Conservation (phyloP, 2,329 filamentous ascomycete genomes). For the Penicillium sp. region DNA sequence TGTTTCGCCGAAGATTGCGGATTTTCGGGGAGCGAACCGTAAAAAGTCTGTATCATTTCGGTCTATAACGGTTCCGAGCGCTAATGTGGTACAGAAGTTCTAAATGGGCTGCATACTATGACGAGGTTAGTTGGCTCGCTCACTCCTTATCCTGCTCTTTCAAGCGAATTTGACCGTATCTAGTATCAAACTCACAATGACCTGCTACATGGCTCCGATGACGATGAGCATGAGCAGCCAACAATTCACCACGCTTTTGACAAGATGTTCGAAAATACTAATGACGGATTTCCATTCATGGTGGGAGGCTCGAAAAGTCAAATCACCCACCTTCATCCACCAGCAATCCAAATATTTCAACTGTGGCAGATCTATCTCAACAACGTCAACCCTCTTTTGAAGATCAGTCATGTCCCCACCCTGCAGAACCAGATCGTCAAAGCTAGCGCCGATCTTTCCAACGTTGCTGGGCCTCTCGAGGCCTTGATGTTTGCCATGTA, state of each 20-base stretch:
- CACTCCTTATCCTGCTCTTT: background rate
- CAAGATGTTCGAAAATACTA: conserved; percentile 55
- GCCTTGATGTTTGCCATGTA: conserved; percentile 64
- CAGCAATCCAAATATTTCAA: conserved; percentile 17
- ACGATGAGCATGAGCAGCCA: conserved; percentile 55
- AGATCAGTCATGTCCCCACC: conserved; percentile 64
- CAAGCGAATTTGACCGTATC: background rate
- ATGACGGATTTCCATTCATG: conserved; percentile 60
- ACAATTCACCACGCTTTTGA: conserved; percentile 61
- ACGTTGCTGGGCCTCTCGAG: conserved; percentile 34
- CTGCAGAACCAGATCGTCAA: conserved; percentile 62
- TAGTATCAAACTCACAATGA: conserved; percentile 54
- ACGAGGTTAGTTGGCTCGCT: conserved; percentile 9
- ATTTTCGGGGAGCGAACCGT: background rate
- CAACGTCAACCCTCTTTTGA: conserved; percentile 54
- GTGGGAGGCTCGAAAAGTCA: conserved; percentile 42
- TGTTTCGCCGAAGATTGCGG: background rate
- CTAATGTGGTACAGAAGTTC: background rate
- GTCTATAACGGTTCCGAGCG: background rate
- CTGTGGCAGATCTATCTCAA: conserved; percentile 23
- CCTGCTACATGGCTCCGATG: conserved; percentile 55
- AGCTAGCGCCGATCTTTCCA: conserved; percentile 55
- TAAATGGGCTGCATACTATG: conserved; percentile 18
- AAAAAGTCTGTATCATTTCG: background rate
- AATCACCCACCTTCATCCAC: conserved; percentile 15